These are phyloP conservation scores for Polychaeton citri DNA, from an alignment of 2,329 filamentous ascomycete species.

Conservation along the genomic window DNA sequence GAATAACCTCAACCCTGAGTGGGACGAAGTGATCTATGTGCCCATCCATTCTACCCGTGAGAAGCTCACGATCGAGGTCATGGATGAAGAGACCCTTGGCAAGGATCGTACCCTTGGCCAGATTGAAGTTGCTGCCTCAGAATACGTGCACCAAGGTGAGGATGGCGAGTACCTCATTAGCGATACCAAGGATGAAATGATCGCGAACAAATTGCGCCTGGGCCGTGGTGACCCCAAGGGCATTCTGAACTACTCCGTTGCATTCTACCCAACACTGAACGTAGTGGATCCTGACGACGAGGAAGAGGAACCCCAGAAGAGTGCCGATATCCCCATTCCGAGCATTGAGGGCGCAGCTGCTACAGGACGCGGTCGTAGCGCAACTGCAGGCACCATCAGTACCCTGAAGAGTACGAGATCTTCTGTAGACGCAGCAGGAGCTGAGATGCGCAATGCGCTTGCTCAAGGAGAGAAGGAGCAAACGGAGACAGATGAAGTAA, in stretches of 20 bases:
- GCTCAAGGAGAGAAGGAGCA: constrained; percentile 34
- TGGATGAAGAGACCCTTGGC: constrained; percentile 88
- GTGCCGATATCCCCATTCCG: constrained; percentile 7
- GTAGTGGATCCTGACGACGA: constrained; percentile 83
- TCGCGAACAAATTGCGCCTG: constrained; percentile 56
- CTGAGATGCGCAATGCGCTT: constrained; percentile 31
- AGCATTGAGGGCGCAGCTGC: constrained; percentile 6
- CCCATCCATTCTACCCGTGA: constrained; percentile 78
- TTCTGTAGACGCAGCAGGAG: constrained; percentile 14
- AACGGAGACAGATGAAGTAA: constrained; percentile 26
- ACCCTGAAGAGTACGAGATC: constrained; percentile 21
- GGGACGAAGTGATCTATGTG: constrained; percentile 90
- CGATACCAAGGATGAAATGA: constrained; percentile 54
- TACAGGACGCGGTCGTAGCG: constrained; percentile 8
- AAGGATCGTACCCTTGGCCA: constrained; percentile 80
- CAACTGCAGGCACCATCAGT: constrained; percentile 27
- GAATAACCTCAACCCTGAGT: constrained; percentile 90
- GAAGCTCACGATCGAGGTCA: constrained; percentile 77
- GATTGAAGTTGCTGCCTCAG: constrained; percentile 60
- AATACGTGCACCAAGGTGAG: constrained; percentile 68
- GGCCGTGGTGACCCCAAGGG: constrained; percentile 69
- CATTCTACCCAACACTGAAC: constrained; percentile 84
- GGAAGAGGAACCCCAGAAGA: constrained; percentile 39
- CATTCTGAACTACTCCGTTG: constrained; percentile 62
- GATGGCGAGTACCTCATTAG: constrained; percentile 69